These are phyloP conservation scores for Verticillium nonalfalfae DNA, from an alignment of 2,329 filamentous ascomycete species.

Conservation along the genomic window DNA sequence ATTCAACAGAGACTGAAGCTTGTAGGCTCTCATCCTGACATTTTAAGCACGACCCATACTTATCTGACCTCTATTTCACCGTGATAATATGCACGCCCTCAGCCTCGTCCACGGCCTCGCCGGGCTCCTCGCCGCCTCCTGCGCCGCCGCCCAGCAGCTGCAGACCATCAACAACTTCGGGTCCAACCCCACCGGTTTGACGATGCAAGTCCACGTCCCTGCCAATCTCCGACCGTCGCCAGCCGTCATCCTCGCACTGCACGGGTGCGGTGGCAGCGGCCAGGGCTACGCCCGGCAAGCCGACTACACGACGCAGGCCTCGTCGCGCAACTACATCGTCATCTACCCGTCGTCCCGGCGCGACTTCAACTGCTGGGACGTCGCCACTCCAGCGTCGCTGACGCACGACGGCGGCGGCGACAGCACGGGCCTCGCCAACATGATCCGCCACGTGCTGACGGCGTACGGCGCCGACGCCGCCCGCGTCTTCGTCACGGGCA, in stretches of 20 bases:
- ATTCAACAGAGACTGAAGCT: neutral
- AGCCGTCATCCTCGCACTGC: constrained; percentile 9
- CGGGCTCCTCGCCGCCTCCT: neutral
- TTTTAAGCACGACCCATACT: neutral
- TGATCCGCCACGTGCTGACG: constrained; percentile 39
- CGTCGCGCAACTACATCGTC: constrained; percentile 37
- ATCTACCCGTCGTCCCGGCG: constrained; percentile 19
- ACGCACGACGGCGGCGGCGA: constrained; percentile 42
- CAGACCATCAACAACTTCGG: constrained; percentile 7
- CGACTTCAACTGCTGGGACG: constrained; percentile 40
- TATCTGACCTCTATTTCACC: neutral
- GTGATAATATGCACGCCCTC: neutral
- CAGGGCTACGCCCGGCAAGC: constrained; percentile 5
- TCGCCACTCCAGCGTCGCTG: constrained; percentile 33
- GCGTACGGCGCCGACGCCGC: constrained; percentile 36
- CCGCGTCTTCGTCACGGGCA: constrained; percentile 38
- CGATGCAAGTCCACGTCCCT: constrained; percentile 9
- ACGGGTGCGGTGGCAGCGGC: constrained; percentile 11
- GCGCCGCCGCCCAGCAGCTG: constrained; percentile 1
- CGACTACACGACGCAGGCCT: constrained; percentile 20
- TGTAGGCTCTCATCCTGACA: neutral
- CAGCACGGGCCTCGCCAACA: constrained; percentile 38
- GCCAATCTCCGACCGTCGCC: constrained; percentile 4
- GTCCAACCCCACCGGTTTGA: constrained; percentile 9
- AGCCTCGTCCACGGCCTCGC: neutral